These are phyloP conservation scores for Oryza nivara DNA, from an alignment of 176 grass and related monocot genomes.

Conservation along the genomic window DNA sequence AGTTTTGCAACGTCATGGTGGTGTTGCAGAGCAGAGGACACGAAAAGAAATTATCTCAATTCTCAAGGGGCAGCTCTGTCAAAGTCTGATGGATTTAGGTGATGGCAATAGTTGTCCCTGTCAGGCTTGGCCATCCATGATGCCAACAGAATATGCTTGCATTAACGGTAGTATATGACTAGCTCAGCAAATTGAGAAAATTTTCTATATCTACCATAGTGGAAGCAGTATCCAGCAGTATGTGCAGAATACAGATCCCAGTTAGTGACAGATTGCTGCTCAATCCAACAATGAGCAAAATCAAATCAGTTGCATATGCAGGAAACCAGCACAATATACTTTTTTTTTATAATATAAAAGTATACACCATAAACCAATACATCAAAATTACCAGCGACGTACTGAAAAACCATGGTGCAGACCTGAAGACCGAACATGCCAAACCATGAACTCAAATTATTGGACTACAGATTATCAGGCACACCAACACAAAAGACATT, in stretches of 20 bases:
- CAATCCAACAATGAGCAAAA: not conserved
- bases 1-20: not conserved
- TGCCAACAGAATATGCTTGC: conserved; percentile 4
- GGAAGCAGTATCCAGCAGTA: not conserved
- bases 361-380: not conserved
- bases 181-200: not conserved
- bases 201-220: not conserved
- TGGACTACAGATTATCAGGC: not conserved
- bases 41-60: not conserved
- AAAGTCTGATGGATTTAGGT: not conserved
- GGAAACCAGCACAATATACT: not conserved
- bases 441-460: not conserved
- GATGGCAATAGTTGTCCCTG: conserved; percentile 5
- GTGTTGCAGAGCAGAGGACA: not conserved
- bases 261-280: not conserved
- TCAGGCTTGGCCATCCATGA: conserved; percentile 7
- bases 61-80: not conserved
- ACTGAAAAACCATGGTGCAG: not conserved
- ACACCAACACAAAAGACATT: not conserved
- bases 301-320: not conserved
- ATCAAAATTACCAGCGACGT: not conserved
- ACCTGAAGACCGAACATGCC: not conserved
- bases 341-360: not conserved
- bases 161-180: not conserved
- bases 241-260: not conserved